Conservation (phyloP, 202 grass and related monocot species). For the Cymbopogon flexuosus region DNA sequence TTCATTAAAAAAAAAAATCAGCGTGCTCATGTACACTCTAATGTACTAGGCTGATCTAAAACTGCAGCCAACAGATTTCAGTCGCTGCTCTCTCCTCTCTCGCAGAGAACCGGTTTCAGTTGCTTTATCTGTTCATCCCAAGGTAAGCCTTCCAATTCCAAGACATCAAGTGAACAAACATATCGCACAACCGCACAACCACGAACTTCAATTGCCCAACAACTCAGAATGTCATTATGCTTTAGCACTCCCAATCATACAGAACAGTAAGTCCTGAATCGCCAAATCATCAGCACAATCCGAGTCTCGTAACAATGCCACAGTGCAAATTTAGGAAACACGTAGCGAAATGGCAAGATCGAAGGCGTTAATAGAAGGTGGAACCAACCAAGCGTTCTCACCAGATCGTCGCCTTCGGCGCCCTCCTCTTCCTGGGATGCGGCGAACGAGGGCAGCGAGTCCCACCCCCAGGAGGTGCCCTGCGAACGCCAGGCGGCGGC, state of each 20-base stretch:
- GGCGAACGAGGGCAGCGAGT: background rate
- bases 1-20: background rate
- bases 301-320: background rate
- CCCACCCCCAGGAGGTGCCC: background rate
- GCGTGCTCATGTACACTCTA: background rate
- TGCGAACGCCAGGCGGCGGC: conserved; percentile 19
- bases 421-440: conserved; percentile 23
- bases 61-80: background rate
- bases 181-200: background rate
- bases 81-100: background rate
- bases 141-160: background rate
- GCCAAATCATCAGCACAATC: background rate
- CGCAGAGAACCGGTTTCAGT: background rate
- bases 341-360: background rate
- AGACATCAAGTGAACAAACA: background rate
- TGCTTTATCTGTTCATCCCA: background rate
- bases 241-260: background rate
- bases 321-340: background rate
- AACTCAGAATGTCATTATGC: background rate
- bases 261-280: background rate
- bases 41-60: background rate
- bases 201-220: background rate
- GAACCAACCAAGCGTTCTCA: background rate
- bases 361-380: background rate
- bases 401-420: conserved; percentile 31